phyloP scores from a whole-genome alignment of 2,329 filamentous ascomycete genomes.

The Incumbomyces delicatus region DNA sequence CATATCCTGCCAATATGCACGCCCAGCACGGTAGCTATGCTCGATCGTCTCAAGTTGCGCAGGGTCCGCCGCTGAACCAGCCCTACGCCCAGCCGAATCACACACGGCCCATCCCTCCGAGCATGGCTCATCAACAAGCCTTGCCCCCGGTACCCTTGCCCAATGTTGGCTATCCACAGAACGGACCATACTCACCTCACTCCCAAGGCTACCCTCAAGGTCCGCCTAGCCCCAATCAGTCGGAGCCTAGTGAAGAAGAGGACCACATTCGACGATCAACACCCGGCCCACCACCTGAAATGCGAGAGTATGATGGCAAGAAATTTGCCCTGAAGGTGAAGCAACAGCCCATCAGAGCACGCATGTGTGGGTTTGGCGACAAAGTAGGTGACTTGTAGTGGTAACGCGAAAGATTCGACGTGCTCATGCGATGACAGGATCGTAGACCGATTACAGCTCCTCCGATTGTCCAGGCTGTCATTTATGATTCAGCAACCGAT shows the following conservation, averaged over 20 bases:
- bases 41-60: background rate
- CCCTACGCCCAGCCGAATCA: no score
- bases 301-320: slow-evolving; percentile 33
- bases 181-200: background rate
- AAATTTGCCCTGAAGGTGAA: slow-evolving; percentile 61
- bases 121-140: no score
- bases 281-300: slow-evolving; percentile 29
- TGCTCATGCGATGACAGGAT: slow-evolving; percentile 48
- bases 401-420: slow-evolving; percentile 7
- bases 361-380: slow-evolving; percentile 98
- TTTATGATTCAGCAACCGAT: slow-evolving; percentile 63
- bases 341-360: slow-evolving; percentile 84
- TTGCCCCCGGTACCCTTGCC: no score
- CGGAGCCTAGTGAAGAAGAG: background rate
- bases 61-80: background rate
- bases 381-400: slow-evolving; percentile 52
- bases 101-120: no score
- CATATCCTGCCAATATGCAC: background rate
- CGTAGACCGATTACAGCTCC: slow-evolving; percentile 91
- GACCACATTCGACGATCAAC: background rate
- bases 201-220: background rate
- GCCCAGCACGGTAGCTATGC: background rate
- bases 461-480: slow-evolving; percentile 75
- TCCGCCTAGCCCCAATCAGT: background rate
- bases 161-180: no score